These are phyloP conservation scores for Mariannaea sp. DNA, from an alignment of 2,329 filamentous ascomycete species.

Conservation along the genomic window DNA sequence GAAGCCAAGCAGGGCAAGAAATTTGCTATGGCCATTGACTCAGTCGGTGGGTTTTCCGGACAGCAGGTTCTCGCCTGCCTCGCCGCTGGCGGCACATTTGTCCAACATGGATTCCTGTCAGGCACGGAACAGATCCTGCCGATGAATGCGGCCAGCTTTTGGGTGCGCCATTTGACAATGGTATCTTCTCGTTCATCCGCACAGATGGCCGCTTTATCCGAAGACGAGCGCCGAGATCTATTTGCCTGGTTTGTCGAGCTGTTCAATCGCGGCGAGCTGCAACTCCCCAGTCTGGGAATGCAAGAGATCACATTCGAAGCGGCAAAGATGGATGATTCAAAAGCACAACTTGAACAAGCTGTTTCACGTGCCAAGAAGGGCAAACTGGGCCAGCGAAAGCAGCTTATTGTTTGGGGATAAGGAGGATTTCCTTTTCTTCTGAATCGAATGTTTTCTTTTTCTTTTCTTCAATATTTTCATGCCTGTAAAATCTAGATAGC, in stretches of 20 bases:
- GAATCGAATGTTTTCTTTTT: too few relatives aligned
- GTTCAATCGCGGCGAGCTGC: background rate
- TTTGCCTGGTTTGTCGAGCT: background rate
- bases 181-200: background rate
- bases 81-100: background rate
- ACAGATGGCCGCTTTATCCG: background rate
- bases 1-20: background rate
- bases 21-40: background rate
- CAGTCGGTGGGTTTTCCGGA: background rate
- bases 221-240: background rate
- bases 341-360: background rate
- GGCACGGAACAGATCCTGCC: background rate
- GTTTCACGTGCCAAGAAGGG: background rate
- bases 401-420: background rate
- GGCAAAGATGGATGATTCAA: background rate
- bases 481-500: too few relatives aligned
- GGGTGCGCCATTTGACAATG: background rate
- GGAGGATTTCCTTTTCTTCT: too few relatives aligned
- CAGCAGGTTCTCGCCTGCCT: background rate
- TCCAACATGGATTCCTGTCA: background rate
- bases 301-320: background rate
- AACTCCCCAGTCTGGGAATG: background rate
- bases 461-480: too few relatives aligned
- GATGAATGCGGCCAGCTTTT: background rate
- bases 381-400: background rate